phyloP scores from a whole-genome alignment of 768 basidiomycete species.

The Pulveroboletus sp. region DNA sequence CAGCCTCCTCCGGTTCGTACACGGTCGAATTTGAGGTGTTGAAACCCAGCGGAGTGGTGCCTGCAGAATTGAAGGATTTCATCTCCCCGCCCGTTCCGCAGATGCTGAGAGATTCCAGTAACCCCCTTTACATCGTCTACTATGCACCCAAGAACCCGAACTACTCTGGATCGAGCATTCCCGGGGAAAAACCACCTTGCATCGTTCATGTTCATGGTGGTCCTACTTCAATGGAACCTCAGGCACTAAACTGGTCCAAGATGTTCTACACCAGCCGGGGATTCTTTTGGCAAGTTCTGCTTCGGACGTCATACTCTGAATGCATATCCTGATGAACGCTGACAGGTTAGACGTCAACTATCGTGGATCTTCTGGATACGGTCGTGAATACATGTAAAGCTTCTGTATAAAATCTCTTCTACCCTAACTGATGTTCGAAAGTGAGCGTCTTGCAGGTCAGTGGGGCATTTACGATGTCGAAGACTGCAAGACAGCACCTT shows the following conservation, averaged over 20 bases:
- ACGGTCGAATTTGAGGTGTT: background rate
- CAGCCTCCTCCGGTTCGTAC: slow-evolving; percentile 10
- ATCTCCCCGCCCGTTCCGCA: slow-evolving; percentile 13
- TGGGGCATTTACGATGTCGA: slow-evolving; percentile 73
- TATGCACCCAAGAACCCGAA: slow-evolving; percentile 60
- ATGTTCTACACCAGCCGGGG: slow-evolving; percentile 68
- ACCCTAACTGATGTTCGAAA: slow-evolving; percentile 14
- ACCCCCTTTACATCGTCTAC: slow-evolving; percentile 49
- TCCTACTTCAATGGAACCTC: slow-evolving; percentile 47
- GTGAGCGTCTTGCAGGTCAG: slow-evolving; percentile 49
- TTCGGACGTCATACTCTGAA: background rate
- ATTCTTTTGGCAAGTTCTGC: slow-evolving; percentile 52
- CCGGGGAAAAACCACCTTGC: slow-evolving; percentile 60
- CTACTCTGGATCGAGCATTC: slow-evolving; percentile 39
- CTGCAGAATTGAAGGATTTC: background rate
- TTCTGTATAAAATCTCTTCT: no score
- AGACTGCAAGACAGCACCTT: slow-evolving; percentile 48
- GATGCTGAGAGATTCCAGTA: slow-evolving; percentile 5
- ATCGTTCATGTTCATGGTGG: slow-evolving; percentile 67
- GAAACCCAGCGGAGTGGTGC: slow-evolving; percentile 14
- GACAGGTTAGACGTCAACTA: slow-evolving; percentile 70
- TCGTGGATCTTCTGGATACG: slow-evolving; percentile 69
- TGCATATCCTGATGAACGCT: slow-evolving; percentile 5
- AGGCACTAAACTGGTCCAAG: slow-evolving; percentile 47
- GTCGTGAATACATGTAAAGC: slow-evolving; percentile 54